Conservation (phyloP, 768 basidiomycete species). For the Calocera cornea region DNA sequence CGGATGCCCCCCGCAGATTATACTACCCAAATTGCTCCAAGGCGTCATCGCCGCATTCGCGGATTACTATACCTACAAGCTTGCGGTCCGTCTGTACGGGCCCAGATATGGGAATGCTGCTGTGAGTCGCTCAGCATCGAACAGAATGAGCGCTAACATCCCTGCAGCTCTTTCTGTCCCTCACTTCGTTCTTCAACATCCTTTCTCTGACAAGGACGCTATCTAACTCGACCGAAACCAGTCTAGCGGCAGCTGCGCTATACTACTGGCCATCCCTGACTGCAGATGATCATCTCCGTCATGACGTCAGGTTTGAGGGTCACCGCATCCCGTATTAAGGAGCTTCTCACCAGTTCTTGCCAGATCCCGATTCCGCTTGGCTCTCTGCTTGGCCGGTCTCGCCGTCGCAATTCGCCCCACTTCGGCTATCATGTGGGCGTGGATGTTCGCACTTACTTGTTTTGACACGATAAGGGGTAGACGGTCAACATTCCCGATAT, state of each 20-base stretch:
- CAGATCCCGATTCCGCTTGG: constrained; percentile 16
- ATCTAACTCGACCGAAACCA: constrained; percentile 86
- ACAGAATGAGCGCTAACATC: constrained; percentile 6
- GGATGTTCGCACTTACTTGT: constrained; percentile 38
- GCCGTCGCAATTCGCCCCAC: constrained; percentile 81
- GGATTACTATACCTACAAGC: constrained; percentile 56
- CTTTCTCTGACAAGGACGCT: constrained; percentile 74
- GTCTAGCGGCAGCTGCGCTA: constrained; percentile 66
- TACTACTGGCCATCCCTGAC: constrained; percentile 42
- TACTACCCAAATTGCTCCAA: constrained; percentile 61
- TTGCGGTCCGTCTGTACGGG: constrained; percentile 48
- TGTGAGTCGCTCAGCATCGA: constrained; percentile 35
- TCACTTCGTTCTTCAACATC: constrained; percentile 78
- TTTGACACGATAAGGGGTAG: constrained; percentile 31
- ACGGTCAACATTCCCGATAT: background rate
- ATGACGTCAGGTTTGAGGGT: constrained; percentile 11
- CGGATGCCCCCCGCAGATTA: constrained; percentile 35
- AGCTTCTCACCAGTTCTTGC: background rate
- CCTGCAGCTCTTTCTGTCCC: constrained; percentile 56
- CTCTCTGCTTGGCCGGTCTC: constrained; percentile 52
- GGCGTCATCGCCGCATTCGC: constrained; percentile 65
- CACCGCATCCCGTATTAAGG: constrained; percentile 6
- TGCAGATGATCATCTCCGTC: background rate
- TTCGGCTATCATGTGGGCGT: constrained; percentile 66
- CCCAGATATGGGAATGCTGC: constrained; percentile 42